Evolutionary conservation across 1,284 basidiomycete species (phyloP).

Genomic region (Coniferiporia weirii): DNA sequence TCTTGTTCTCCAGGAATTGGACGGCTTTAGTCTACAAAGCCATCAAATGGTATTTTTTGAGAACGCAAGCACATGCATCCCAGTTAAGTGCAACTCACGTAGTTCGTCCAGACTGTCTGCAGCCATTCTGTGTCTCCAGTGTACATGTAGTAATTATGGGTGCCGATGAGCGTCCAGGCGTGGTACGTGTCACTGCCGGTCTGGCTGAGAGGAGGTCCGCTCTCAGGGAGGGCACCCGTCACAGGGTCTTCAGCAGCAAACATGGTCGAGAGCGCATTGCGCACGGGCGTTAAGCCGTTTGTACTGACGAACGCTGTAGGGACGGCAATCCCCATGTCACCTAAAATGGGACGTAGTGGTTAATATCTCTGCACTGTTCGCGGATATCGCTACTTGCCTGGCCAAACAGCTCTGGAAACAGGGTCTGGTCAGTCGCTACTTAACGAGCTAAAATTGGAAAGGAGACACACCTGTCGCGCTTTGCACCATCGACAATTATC

Average conservation of each 20-base stretch:
- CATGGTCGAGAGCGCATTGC: slow-evolving; percentile 55
- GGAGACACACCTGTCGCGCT: slow-evolving; percentile 43
- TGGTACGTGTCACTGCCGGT: slow-evolving; percentile 45
- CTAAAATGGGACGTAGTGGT: slow-evolving; percentile 23
- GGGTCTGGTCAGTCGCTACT: background rate
- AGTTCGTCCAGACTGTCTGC: slow-evolving; percentile 42
- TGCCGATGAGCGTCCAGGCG: slow-evolving; percentile 43
- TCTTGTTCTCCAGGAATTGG: slow-evolving; percentile 38
- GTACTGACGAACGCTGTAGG: slow-evolving; percentile 58
- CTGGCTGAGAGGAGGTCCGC: slow-evolving; percentile 52
- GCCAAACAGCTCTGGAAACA: slow-evolving; percentile 47
- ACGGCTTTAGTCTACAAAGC: slow-evolving; percentile 36
- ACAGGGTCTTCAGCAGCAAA: slow-evolving; percentile 45
- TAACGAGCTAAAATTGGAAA: background rate
- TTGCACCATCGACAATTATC: slow-evolving; percentile 60
- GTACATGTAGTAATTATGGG: slow-evolving; percentile 41
- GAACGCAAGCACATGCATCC: background rate
- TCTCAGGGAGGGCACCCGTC: slow-evolving; percentile 52
- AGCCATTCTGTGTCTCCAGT: slow-evolving; percentile 44
- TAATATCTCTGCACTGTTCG: background rate
- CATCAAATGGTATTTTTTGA: background rate
- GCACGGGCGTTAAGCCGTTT: slow-evolving; percentile 49
- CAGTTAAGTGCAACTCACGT: slow-evolving; percentile 20
- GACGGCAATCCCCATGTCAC: slow-evolving; percentile 61
- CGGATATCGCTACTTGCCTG: slow-evolving; percentile 30